phyloP scores from a whole-genome alignment of 192 early-diverging fungal species.

The Pilobolus umbonatus region DNA sequence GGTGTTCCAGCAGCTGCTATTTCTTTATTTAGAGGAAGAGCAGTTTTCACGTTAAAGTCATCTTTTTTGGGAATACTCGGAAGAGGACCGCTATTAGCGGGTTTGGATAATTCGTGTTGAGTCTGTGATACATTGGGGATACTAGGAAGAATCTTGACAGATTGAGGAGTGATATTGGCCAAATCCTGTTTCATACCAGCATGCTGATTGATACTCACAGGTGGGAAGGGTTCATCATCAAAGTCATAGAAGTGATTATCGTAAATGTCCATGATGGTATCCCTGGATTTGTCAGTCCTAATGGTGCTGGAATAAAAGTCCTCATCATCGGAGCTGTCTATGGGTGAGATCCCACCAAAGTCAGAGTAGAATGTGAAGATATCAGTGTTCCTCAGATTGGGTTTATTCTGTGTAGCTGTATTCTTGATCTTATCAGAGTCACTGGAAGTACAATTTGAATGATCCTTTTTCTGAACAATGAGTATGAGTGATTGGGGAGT shows the following conservation, averaged over 20 bases:
- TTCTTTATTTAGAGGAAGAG: neutral
- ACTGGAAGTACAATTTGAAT: neutral
- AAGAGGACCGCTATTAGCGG: neutral
- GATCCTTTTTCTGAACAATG: constrained; percentile 1
- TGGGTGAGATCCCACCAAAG: neutral
- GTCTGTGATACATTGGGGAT: constrained; percentile 6
- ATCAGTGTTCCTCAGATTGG: constrained; percentile 2
- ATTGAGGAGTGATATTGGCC: constrained; percentile 8
- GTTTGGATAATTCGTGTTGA: too few relatives aligned
- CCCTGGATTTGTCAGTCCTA: constrained; percentile 12
- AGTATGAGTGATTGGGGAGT: neutral
- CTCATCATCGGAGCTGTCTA: constrained; percentile 28
- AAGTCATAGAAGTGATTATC: constrained; percentile 14
- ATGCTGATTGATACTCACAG: neutral
- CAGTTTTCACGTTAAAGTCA: neutral
- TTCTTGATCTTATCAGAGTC: neutral
- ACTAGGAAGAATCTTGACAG: constrained; percentile 20
- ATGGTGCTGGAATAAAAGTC: neutral
- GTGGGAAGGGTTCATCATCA: constrained; percentile 1
- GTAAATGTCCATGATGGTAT: constrained; percentile 20
- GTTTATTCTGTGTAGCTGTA: neutral
- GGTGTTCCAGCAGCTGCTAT: neutral
- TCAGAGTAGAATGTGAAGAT: constrained; percentile 1
- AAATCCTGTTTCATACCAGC: neutral
- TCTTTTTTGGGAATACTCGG: neutral